Base-by-base conservation (phyloP, 1,284 basidiomycete genomes). In the Mycena sp. region DNA sequence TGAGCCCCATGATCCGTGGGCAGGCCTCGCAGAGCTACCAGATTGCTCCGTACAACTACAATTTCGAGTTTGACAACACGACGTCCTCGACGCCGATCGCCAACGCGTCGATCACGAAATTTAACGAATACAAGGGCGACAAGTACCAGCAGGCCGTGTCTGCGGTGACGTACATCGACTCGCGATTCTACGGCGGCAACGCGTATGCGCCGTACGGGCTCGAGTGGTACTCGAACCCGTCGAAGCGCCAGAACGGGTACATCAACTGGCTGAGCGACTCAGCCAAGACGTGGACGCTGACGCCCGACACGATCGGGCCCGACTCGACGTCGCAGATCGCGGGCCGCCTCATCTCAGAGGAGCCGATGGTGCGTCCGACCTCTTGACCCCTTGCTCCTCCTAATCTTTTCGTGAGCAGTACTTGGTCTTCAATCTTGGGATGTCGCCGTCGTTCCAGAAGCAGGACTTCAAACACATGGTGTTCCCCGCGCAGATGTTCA, bases 91-190 rank as follows among this genome's bases (percentile, higher is more conserved):
- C 86, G 32, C 80, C 83, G 7, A 75, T 85, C 50, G 83, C 78
- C 68, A 84, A 88, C 73, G 54, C 76, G 2, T 61, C 77, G 0
- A 74, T 75, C 26, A 85, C 88, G 16, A 66, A 74, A n/a, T 75
- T 83, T 65, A 93, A 93, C 75, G 49, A 74, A 6, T 93, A 92
- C 77, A 85, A 82, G 59, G 92, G 91, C 23, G 87, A 87, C 25
- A 68, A 75, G 26, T 91, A 82, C 73, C 92, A 94, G 75, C 87
- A 94, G 75, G 87, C 89, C 5, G 68, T 87, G 6, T 88, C 86
- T 2, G 84, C 80, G n/a, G 61, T 91, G 58, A 80, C 82, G 10
- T 76, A 80, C 64, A 79, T 87, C 51, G 74, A 79, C 62, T 80
- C 73, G 53, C 66, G 74, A 37, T 76, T 82, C 52, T 89, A 90